These are phyloP conservation scores for Fusarium nodosum DNA, from an alignment of 2,329 filamentous ascomycete genomes.

Conservation along the genomic window DNA sequence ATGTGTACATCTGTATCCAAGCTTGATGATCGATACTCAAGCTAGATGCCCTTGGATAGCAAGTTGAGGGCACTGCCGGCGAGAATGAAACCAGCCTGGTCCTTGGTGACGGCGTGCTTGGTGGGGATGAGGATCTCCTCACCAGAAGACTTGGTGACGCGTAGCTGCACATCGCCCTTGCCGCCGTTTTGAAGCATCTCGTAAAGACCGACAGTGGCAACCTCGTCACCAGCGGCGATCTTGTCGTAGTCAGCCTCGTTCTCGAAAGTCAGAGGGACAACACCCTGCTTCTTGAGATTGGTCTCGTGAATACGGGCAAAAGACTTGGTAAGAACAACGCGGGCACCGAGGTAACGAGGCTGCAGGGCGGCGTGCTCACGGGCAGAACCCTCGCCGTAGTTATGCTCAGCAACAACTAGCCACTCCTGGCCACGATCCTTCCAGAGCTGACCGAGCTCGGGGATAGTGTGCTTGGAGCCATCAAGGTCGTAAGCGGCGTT, in stretches of 20 bases:
- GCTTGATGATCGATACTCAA: not conserved
- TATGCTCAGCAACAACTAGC: slow-evolving; percentile 97
- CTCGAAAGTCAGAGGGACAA: slow-evolving; percentile 92
- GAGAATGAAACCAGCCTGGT: slow-evolving; percentile 92
- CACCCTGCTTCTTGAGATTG: slow-evolving; percentile 96
- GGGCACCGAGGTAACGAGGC: slow-evolving; percentile 88
- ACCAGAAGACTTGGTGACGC: slow-evolving; percentile 72
- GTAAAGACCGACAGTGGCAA: slow-evolving; percentile 84
- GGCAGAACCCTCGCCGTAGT: slow-evolving; percentile 93
- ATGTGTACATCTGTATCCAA: not conserved
- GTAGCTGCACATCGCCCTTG: slow-evolving; percentile 79
- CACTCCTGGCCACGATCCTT: slow-evolving; percentile 80
- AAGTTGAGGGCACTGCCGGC: slow-evolving; percentile 95
- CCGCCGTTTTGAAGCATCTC: slow-evolving; percentile 84
- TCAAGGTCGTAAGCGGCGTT: slow-evolving; percentile 92
- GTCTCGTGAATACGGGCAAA: slow-evolving; percentile 96
- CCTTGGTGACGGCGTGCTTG: slow-evolving; percentile 88
- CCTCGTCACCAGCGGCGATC: slow-evolving; percentile 85
- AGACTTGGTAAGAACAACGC: slow-evolving; percentile 85
- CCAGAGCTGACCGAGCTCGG: slow-evolving; percentile 88
- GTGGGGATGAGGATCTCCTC: slow-evolving; percentile 78
- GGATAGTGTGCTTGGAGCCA: slow-evolving; percentile 81
- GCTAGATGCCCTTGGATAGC: slow-evolving; percentile 72
- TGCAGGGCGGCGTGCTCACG: slow-evolving; percentile 92
- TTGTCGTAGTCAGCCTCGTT: slow-evolving; percentile 89